Evolutionary conservation across 805 yeast species (phyloP), one percentile per base, ranked within the genome.

Genomic region (Naumovozyma dairenensis): DNA sequence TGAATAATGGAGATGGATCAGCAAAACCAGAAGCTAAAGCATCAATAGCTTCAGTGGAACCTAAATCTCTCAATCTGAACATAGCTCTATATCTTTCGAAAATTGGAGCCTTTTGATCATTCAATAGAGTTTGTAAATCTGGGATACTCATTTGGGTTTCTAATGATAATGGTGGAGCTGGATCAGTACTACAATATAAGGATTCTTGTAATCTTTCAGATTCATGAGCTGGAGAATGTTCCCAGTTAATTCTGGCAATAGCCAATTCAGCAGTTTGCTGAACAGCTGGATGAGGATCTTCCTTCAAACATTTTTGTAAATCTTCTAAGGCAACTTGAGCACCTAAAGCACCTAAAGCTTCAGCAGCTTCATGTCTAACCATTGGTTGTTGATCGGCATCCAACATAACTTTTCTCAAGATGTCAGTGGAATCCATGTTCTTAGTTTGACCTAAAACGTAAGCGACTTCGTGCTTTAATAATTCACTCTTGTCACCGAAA

Each of bases 321-420:
- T 86, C 55, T 1, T 66, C 72, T 36, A 92, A 58, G 10, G 94
- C 80, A 5, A 72, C 79, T 26, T 62, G 59, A 58, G 86, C 94
- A 31, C 94, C 94, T 33, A 92, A 67, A 28, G 98, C 98, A 41
- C 98, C 99, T 35, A 92, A 68, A 28, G 97, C 98, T 62, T 92
- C 99, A 6, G 98, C 98, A 13, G 98, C 98, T 61, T 92, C 99
- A 59, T 92, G 99, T 60, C 99, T 80, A 24, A 92, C 99, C 97
- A 92, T 92, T 40, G 82, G 68, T 55, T 82, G 92, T 65, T 89
- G 97, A 46, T 66, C 67, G 16, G 55, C 51, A 56, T 79, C 77
- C 31, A 63, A 60, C 49, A 92, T 69, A 16, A 85, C 94, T 6
- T 69, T 68, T 57, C 84, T 72, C 40, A 92, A 69, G 31, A 75